phyloP scores from a whole-genome alignment of 257 asterid species.

The Voacanga thouarsii region DNA sequence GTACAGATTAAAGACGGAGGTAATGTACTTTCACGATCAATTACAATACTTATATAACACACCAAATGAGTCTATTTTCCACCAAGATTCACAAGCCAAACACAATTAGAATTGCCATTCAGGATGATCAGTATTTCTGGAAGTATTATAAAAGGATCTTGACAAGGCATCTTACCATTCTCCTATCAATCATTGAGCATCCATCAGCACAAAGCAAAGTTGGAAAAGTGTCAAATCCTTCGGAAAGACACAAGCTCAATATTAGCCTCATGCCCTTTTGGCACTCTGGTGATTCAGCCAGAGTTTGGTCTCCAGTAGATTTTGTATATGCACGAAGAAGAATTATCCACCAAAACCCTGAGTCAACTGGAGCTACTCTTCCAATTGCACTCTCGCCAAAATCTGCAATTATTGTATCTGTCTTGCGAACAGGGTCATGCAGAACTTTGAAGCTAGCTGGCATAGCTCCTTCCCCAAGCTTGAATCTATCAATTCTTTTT shows the following conservation, averaged over 20 bases:
- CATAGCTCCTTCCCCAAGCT: slow-evolving; percentile 78
- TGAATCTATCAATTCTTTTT: slow-evolving; percentile 62
- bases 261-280: slow-evolving; percentile 82
- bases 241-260: slow-evolving; percentile 57
- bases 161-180: slow-evolving; percentile 53
- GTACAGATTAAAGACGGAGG: background rate
- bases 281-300: slow-evolving; percentile 70
- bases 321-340: slow-evolving; percentile 81
- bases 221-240: slow-evolving; percentile 80
- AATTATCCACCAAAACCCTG: slow-evolving; percentile 90
- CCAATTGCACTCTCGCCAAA: slow-evolving; percentile 87
- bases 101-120: background rate
- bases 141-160: slow-evolving; percentile 14
- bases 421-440: slow-evolving; percentile 62
- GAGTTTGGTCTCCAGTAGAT: slow-evolving; percentile 60
- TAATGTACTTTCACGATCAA: background rate
- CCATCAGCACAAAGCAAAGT: slow-evolving; percentile 82
- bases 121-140: background rate
- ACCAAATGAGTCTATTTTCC: background rate
- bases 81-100: slow-evolving; percentile 4
- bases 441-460: slow-evolving; percentile 83
- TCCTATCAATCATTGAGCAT: slow-evolving; percentile 78
- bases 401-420: slow-evolving; percentile 63
- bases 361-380: slow-evolving; percentile 81
- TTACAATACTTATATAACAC: background rate